These are phyloP conservation scores for Candida railenensis DNA, from an alignment of 805 yeast species.

Conservation along the genomic window DNA sequence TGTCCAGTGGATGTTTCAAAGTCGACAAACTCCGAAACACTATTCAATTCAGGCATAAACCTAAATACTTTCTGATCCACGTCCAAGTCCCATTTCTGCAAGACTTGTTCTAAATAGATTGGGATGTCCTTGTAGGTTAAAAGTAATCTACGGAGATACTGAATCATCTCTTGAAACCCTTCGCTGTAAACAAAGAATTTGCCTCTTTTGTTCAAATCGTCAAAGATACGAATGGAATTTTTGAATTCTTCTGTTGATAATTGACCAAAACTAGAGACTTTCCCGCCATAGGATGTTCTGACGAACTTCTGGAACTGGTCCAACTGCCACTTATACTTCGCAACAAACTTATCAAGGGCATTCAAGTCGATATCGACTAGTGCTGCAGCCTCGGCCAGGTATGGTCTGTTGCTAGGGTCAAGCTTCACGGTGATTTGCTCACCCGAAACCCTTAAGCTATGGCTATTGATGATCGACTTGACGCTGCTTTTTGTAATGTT, in stretches of 20 bases:
- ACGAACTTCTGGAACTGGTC: constrained; percentile 20
- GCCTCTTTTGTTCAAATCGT: constrained; percentile 1
- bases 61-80: background rate
- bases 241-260: constrained; percentile 13
- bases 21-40: background rate
- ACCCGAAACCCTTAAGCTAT: background rate
- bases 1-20: background rate
- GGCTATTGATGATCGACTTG: background rate
- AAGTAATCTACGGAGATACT: background rate
- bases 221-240: background rate
- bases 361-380: background rate
- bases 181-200: constrained; percentile 1
- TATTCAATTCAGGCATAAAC: constrained; percentile 1
- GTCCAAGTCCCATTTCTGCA: background rate
- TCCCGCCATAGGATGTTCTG: constrained; percentile 17
- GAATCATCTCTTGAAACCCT: constrained; percentile 1
- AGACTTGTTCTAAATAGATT: background rate
- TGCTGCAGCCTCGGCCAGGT: background rate
- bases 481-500: background rate
- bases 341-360: constrained; percentile 14
- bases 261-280: constrained; percentile 20
- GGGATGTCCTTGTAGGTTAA: constrained; percentile 1
- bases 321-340: constrained; percentile 18
- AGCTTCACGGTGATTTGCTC: background rate
- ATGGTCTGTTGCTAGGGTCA: background rate